Evolutionary conservation across 176 grass and related monocot genomes (phyloP).

Genomic region (Ensete ventricosum): DNA sequence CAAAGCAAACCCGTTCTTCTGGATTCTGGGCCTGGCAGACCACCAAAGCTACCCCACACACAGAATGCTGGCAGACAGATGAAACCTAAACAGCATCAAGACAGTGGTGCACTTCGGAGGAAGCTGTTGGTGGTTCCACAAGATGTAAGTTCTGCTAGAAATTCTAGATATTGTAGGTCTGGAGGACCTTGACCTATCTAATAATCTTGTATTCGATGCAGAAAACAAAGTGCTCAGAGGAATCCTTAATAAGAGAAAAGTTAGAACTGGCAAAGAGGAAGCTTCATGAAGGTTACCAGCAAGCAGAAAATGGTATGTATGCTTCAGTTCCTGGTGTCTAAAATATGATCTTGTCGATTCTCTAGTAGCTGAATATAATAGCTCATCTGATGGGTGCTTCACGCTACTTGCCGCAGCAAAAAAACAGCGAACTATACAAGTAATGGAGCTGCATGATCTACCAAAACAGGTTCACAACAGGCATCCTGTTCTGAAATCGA

Average conservation of each 20-base stretch:
- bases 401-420: slow-evolving; percentile 37
- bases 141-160: slow-evolving; percentile 36
- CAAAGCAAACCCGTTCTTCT: slow-evolving; percentile 19
- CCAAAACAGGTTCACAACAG: slow-evolving; percentile 41
- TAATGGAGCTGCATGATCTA: slow-evolving; percentile 42
- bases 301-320: slow-evolving; percentile 47
- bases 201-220: neutral
- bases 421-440: slow-evolving; percentile 50
- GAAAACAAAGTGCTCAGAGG: slow-evolving; percentile 34
- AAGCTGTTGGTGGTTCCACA: slow-evolving; percentile 11
- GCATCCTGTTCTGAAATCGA: slow-evolving; percentile 14
- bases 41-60: slow-evolving; percentile 5
- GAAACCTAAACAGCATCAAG: slow-evolving; percentile 34
- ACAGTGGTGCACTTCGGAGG: slow-evolving; percentile 18
- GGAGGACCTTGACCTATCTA: neutral
- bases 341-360: neutral
- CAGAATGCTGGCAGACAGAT: neutral
- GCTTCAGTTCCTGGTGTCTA: neutral
- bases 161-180: neutral
- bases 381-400: neutral
- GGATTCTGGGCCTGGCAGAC: slow-evolving; percentile 25
- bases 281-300: slow-evolving; percentile 65
- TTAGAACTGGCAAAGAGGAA: slow-evolving; percentile 40
- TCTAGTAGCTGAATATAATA: neutral
- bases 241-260: slow-evolving; percentile 18